A percentile compares a stretch with the other conserved stretches of the same genome.
These are phyloP conservation scores for Mycosphaerella arachidis DNA, from an alignment of 2,329 filamentous ascomycete genomes.

Conservation along the genomic window DNA sequence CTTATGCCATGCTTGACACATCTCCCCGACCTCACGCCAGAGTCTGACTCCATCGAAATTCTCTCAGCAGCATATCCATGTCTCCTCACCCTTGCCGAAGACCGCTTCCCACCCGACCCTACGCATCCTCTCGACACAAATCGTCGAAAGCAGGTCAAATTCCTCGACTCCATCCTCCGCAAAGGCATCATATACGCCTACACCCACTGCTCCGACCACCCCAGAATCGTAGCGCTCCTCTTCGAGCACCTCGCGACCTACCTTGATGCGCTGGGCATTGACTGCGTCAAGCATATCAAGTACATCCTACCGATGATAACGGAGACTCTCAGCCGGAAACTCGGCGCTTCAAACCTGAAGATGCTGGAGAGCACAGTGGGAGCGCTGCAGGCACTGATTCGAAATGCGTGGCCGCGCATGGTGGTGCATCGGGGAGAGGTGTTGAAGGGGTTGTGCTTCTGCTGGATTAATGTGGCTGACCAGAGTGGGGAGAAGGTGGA, in stretches of 20 bases:
- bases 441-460: constrained; percentile 51
- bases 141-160: constrained; percentile 33
- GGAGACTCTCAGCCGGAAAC: constrained; percentile 64
- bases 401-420: constrained; percentile 67
- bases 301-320: constrained; percentile 65
- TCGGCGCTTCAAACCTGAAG: constrained; percentile 62
- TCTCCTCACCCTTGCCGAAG: constrained; percentile 54
- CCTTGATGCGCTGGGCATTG: constrained; percentile 56
- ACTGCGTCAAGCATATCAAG: constrained; percentile 64
- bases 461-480: constrained; percentile 33
- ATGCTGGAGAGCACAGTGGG: constrained; percentile 52
- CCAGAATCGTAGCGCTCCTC: constrained; percentile 54
- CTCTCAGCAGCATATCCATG: constrained; percentile 63
- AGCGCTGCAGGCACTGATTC: constrained; percentile 55
- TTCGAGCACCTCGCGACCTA: constrained; percentile 49
- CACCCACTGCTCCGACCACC: constrained; percentile 56
- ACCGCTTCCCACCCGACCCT: constrained; percentile 35
- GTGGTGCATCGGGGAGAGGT: constrained; percentile 59
- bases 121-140: constrained; percentile 27
- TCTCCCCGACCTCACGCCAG: constrained; percentile 71
- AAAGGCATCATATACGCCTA: constrained; percentile 43
- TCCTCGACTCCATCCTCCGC: constrained; percentile 44
- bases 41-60: constrained; percentile 62
- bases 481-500: background rate
- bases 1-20: constrained; percentile 69